Evolutionary conservation across 2,329 filamentous ascomycete species (phyloP).

Genomic region (Rosellinia necatrix): DNA sequence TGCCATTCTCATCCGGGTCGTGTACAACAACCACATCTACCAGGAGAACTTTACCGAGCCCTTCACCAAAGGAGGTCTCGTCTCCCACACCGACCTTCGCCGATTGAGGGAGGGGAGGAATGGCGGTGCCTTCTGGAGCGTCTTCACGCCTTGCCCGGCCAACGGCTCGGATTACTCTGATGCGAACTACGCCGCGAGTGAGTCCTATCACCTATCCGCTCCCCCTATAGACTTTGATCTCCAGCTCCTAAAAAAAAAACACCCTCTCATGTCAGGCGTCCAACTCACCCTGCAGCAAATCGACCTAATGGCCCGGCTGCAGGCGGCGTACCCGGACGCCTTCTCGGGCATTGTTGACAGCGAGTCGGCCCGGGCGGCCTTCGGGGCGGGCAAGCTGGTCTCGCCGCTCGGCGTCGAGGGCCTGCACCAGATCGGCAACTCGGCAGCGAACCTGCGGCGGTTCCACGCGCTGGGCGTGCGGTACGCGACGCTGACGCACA

Average conservation of each 20-base stretch:
- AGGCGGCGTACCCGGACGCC: slow-evolving; percentile 49
- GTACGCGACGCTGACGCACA: slow-evolving; percentile 89
- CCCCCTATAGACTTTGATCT: no score
- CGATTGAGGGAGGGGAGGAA: slow-evolving; percentile 72
- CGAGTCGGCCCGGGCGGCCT: slow-evolving; percentile 64
- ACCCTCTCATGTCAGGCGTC: slow-evolving; percentile 57
- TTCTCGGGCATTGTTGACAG: slow-evolving; percentile 70
- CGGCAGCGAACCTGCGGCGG: slow-evolving; percentile 71
- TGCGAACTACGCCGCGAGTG: slow-evolving; percentile 70
- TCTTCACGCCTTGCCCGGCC: slow-evolving; percentile 76
- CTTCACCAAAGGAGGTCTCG: slow-evolving; percentile 73
- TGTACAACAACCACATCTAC: slow-evolving; percentile 80
- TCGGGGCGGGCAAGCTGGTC: slow-evolving; percentile 67
- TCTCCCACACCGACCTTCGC: slow-evolving; percentile 77
- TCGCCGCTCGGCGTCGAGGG: slow-evolving; percentile 84
- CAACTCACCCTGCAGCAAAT: slow-evolving; percentile 68
- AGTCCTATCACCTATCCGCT: slow-evolving; percentile 33
- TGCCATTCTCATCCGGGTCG: slow-evolving; percentile 69
- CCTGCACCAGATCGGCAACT: slow-evolving; percentile 92
- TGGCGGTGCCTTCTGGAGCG: slow-evolving; percentile 93
- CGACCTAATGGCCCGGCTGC: slow-evolving; percentile 65
- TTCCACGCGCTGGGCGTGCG: slow-evolving; percentile 81
- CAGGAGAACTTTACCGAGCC: slow-evolving; percentile 70
- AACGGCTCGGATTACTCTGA: slow-evolving; percentile 76
- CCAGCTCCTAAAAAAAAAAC: neutral